Percentiles rank a stretch among this genome's conserved stretches.
Conservation (phyloP, 2,329 filamentous ascomycete species). For the Dactylonectria macrodidyma region DNA sequence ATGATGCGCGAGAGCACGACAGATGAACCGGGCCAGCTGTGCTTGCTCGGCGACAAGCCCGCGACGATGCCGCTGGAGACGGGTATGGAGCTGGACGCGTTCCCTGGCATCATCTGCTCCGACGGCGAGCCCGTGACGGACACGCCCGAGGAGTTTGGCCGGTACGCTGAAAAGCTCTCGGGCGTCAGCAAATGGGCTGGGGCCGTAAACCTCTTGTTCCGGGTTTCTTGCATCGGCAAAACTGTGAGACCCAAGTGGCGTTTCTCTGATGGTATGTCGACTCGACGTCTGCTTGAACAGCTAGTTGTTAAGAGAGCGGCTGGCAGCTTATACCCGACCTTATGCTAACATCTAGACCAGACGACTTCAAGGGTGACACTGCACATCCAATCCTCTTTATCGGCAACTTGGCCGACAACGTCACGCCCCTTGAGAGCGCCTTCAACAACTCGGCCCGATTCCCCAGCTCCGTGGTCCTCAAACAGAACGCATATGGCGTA, state of each 20-base stretch:
- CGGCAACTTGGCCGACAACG: constrained; percentile 61
- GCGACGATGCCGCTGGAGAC: constrained; percentile 47
- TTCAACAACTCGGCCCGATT: constrained; percentile 62
- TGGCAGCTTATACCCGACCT: no score
- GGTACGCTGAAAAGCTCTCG: constrained; percentile 52
- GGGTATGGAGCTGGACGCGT: constrained; percentile 54
- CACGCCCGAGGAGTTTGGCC: constrained; percentile 53
- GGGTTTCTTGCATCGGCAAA: constrained; percentile 57
- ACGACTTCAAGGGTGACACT: constrained; percentile 54
- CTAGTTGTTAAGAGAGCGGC: neutral
- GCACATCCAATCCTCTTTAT: constrained; percentile 62
- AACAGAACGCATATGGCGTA: constrained; percentile 67
- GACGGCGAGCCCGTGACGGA: constrained; percentile 54
- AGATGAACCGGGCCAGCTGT: constrained; percentile 37
- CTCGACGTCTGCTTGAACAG: no score
- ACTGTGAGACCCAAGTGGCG: constrained; percentile 57
- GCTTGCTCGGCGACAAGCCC: constrained; percentile 46
- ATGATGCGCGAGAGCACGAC: constrained; percentile 41
- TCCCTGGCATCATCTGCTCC: constrained; percentile 63
- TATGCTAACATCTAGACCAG: constrained; percentile 35
- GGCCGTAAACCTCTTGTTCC: constrained; percentile 59
- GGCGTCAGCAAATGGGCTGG: constrained; percentile 60
- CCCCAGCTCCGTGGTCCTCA: constrained; percentile 60
- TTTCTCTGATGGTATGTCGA: constrained; percentile 51
- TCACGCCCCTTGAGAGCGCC: constrained; percentile 63